phyloP scores from a whole-genome alignment of 495 filamentous ascomycete species.

The Daldinia decipiens region DNA sequence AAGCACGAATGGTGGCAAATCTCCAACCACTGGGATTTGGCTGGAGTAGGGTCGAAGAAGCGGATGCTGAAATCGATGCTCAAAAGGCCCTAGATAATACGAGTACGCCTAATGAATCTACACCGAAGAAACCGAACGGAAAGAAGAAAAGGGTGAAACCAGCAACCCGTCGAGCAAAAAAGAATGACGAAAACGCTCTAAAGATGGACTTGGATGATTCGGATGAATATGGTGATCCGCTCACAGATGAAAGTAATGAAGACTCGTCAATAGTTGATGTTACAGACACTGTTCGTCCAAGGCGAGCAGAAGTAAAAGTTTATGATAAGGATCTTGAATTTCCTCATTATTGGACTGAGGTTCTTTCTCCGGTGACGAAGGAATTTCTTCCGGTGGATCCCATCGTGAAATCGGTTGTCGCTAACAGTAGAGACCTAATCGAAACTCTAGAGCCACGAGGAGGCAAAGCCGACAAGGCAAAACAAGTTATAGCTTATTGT shows the following conservation, averaged over 20 bases:
- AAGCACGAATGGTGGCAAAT: constrained; percentile 82
- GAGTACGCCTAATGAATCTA: constrained; percentile 23
- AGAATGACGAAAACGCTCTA: constrained; percentile 50
- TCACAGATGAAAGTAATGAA: constrained; percentile 53
- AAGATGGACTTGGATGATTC: constrained; percentile 61
- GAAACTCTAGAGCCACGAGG: constrained; percentile 84
- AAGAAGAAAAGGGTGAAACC: constrained; percentile 40
- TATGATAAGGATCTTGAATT: constrained; percentile 79
- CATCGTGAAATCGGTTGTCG: constrained; percentile 73
- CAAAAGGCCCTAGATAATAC: constrained; percentile 27
- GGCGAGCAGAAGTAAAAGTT: constrained; percentile 33
- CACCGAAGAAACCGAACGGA: constrained; percentile 30
- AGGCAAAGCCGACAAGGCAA: constrained; percentile 79
- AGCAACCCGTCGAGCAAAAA: constrained; percentile 39
- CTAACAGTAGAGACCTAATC: constrained; percentile 73
- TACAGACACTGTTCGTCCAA: constrained; percentile 44
- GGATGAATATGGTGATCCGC: constrained; percentile 51
- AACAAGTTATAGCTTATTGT: constrained; percentile 93
- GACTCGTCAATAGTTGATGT: constrained; percentile 53
- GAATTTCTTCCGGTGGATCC: constrained; percentile 82
- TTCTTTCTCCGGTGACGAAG: constrained; percentile 80
- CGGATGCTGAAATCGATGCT: constrained; percentile 55
- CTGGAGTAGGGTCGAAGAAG: constrained; percentile 86
- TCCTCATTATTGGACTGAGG: constrained; percentile 94
- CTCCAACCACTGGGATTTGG: constrained; percentile 91